Base-by-base conservation (phyloP, 495 filamentous ascomycete species). In the Elasticomyces elasticus region DNA sequence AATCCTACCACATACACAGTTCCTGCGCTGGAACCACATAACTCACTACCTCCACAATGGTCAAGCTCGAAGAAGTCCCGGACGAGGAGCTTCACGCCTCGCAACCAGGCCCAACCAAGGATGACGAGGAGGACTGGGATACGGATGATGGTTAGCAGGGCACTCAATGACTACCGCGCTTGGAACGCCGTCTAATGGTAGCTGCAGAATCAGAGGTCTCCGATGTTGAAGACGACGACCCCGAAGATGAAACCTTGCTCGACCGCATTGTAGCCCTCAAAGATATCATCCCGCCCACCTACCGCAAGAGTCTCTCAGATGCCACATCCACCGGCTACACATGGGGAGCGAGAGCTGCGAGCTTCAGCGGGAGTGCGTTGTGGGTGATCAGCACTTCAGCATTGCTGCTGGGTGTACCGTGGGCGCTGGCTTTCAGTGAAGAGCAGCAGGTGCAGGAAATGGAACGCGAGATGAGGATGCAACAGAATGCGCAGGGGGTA, bases 391-490 rank as follows among this genome's bases (percentile, higher is more conserved):
- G 81, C 66, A 94, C 90, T 42, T 86, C 81, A 52, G 88, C 85
- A 44, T 79, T 99, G 69, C 71, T 99, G 63, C 70, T 99, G 53
- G 88, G 86, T 66, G 87, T 97, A 46, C 94, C 92, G 24, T 97
- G 85, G 77, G 87, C 88, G 51, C 76, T 99, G 54, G 89, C 89
- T 40, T 88, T 86, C 70, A 80, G 84, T 49, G 94, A 99, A 75
- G 92, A 99, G 71, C 89, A 96, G 76, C 84, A 94, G 75, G 78
- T 92, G 65, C 74, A 87, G 55, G 91, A 95, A 77, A 89, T 92
- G 88, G 92, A 97, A 79, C 82, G 86, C 71, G 91, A 96, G 76
- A 85, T 90, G 82, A 81, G 83, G 69, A 91, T 94, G 86, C 80
- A 87, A 64, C 81, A 87, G 77, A 79, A 82, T 68, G 86, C 77